A percentile compares a stretch with the other conserved stretches of the same genome.
phyloP scores from a whole-genome alignment of 2,329 filamentous ascomycete species.

The Colletotrichum orbiculare region DNA sequence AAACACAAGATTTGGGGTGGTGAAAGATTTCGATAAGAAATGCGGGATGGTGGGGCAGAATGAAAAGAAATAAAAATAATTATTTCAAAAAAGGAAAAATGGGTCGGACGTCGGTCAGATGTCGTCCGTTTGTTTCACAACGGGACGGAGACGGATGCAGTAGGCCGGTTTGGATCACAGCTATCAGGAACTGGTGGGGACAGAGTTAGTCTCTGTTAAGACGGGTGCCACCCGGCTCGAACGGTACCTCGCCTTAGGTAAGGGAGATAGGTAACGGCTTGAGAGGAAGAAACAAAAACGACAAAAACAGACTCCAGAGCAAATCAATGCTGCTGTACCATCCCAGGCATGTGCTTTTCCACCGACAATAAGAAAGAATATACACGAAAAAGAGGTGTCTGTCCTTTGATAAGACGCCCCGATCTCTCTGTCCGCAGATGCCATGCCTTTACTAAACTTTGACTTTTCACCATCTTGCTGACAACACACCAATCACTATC shows the following conservation, averaged over 20 bases:
- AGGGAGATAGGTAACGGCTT: neutral
- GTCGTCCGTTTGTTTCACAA: conserved; percentile 22
- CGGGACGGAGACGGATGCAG: neutral
- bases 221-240: neutral
- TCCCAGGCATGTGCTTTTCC: conserved; percentile 24
- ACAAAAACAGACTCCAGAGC: conserved; percentile 25
- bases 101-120: conserved; percentile 22
- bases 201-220: conserved; percentile 25
- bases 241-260: no score
- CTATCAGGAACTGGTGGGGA: conserved; percentile 23
- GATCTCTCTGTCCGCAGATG: conserved; percentile 16
- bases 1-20: conserved; percentile 9
- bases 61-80: no score
- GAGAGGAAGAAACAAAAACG: neutral
- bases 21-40: conserved; percentile 34
- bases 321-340: conserved; percentile 22
- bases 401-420: conserved; percentile 28
- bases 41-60: conserved; percentile 36
- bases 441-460: neutral
- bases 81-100: conserved; percentile 24
- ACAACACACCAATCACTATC: neutral
- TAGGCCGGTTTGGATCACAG: neutral
- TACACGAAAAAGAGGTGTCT: neutral
- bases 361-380: conserved; percentile 12
- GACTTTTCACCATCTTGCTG: neutral